phyloP scores from a whole-genome alignment of 148 eudicot species.

The Suaeda aralocaspica region DNA sequence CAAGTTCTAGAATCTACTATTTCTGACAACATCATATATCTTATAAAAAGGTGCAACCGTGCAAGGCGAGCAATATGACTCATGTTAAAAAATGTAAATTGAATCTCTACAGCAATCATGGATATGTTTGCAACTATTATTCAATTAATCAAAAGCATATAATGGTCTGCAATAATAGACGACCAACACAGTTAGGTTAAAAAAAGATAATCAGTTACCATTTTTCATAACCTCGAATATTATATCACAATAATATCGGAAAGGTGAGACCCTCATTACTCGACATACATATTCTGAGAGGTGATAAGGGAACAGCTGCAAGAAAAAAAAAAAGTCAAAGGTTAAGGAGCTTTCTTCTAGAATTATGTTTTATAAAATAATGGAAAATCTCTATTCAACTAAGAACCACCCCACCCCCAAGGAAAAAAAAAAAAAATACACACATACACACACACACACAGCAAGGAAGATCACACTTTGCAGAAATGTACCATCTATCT shows the following conservation, averaged over 20 bases:
- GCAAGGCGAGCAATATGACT: not conserved
- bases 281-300: conserved; percentile 96
- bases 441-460: not conserved
- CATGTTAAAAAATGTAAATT: not conserved
- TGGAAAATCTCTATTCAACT: not conserved
- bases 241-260: conserved; percentile 93
- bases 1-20: too few relatives aligned
- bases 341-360: conserved; percentile 4
- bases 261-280: conserved; percentile 94
- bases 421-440: too few relatives aligned
- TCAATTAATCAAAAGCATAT: not conserved
- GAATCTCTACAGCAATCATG: not conserved
- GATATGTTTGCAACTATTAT: not conserved
- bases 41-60: not conserved
- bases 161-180: conserved; percentile 8
- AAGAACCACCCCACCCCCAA: too few relatives aligned
- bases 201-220: conserved; percentile 46
- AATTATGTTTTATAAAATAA: not conserved
- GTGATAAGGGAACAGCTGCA: conserved; percentile 97
- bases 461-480: not conserved
- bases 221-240: conserved; percentile 96
- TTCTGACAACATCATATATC: too few relatives aligned
- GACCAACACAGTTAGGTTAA: not conserved
- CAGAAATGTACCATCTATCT: not conserved
- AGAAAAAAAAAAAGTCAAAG: conserved; percentile 18